Evolutionary conservation across 2,329 filamentous ascomycete genomes (phyloP), one percentile per base, ranked within the genome.

Genomic region (Phaeosphaeriaceae sp.): DNA sequence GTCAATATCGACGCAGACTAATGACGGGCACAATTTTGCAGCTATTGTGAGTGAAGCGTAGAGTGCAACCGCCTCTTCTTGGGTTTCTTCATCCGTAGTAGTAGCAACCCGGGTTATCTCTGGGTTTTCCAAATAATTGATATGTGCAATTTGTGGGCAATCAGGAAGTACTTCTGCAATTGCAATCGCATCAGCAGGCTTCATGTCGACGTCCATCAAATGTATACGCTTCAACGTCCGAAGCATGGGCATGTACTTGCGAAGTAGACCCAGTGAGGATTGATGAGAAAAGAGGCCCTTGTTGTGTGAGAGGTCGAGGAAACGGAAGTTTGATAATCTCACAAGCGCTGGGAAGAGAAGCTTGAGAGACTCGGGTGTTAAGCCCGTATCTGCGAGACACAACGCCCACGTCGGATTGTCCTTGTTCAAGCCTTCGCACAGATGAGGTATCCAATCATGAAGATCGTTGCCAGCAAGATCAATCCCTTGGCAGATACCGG

Each of bases 221-320:
- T 97, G 92, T 50, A 99, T 84, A 13, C 94, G 85, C 70, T 92
- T 96, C 23, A 99, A 73, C 3, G 81, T 79, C 23, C 82, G 78
- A 76, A 97, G 83, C 70, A 90, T 87, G 3, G 93, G 92, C 47
- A 97, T 79, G 68, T 93, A 94, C 76, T 89, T 90, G 62, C 94
- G 83, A 46, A 97, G 79, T 3, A 91, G 76, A 4, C 83, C 82
- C 28, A 94, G 80, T 2, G 89, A 89, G 64, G 85, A 91, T n/a
- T 89, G 87, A 34, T 87, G 79, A 43, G 86, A 83, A 68, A 96
- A 96, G 13, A 99, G 79, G 16, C 85, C 85, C 26, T 82, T 88
- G 62, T 97, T 97, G 65, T 96, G 91, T 4, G 91, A 96, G 29
- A 99, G 79, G 70, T 97, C 94, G 50, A 99, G 85, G 68, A 97